Percentiles rank a stretch among this genome's conserved stretches.
Conservation (phyloP, 2,329 filamentous ascomycete genomes). For the Trichoderma endophyticum region DNA sequence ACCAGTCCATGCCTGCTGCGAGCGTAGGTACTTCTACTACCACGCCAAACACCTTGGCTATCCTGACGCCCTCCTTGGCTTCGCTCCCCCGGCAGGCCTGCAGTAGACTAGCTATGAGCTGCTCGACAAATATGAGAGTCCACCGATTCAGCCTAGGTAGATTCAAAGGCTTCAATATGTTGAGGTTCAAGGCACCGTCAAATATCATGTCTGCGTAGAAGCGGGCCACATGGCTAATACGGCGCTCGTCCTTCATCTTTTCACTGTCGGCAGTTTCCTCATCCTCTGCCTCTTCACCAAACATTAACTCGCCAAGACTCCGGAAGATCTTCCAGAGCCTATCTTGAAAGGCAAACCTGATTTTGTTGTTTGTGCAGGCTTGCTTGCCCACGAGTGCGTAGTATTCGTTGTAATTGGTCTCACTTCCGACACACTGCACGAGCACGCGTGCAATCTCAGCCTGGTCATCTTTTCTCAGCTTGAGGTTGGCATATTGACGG, state of each 20-base stretch:
- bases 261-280: constrained; percentile 50
- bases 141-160: constrained; percentile 73
- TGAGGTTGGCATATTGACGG: constrained; percentile 73
- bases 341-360: constrained; percentile 84
- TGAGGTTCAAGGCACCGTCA: constrained; percentile 44
- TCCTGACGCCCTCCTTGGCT: constrained; percentile 50
- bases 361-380: constrained; percentile 70
- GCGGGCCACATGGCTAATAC: constrained; percentile 51
- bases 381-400: constrained; percentile 82
- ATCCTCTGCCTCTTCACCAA: constrained; percentile 57
- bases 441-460: constrained; percentile 84
- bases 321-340: constrained; percentile 83
- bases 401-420: constrained; percentile 85
- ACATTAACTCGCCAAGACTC: constrained; percentile 75
- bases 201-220: constrained; percentile 53
- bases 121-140: constrained; percentile 74
- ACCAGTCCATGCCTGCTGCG: constrained; percentile 72
- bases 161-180: constrained; percentile 67
- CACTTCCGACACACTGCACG: constrained; percentile 80
- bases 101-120: constrained; percentile 74
- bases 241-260: constrained; percentile 46
- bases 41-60: constrained; percentile 65
- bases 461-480: constrained; percentile 81
- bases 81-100: constrained; percentile 54
- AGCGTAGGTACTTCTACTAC: constrained; percentile 64